Evolutionary conservation across 2,329 filamentous ascomycete species (phyloP), one percentile per base, ranked within the genome.

Genomic region (Claviceps sp.): DNA sequence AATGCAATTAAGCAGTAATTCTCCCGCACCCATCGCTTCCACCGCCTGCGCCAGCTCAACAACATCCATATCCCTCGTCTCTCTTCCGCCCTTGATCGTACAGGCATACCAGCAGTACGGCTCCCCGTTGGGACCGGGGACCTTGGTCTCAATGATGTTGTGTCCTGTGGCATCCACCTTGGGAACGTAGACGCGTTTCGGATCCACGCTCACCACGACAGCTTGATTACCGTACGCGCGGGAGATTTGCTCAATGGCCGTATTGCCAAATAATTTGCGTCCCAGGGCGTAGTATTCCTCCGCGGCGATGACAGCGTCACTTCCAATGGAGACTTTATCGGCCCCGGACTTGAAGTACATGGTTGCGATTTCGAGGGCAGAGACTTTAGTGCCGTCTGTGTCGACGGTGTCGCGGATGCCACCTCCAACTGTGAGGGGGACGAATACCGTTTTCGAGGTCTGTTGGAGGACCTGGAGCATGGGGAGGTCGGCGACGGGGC

Each of bases 271-370:
- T 39, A 95, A 73, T 52, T 77, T 81, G 58, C 78, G 75, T 26
- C 84, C 85, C 11, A 75, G 73, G 10, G 78, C 76, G 68, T 90
- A 88, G 73, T 94, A 98, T 61, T 91, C 85, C 67, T 97, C 90
- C 0, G 93, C 93, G 37, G 93, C 93, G 45, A 83, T 77, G 26
- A 98, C 94, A 52, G 93, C 93, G 67, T 98, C 93, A 7, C 87
- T 94, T 10, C 93, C 93, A 63, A 98, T 95, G 49, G 87, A 94
- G 52, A 98, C 90, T 71, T 98, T 98, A 73, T 98, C 93, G 26
- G 93, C 93, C 55, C 93, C 93, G 44, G 85, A 90, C 68, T 91
- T 86, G 80, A 98, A 98, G 76, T 98, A 98, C 78, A 97, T 85
- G 47, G 85, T 91, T 19, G 93, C 93, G 56, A 98, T 89, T 60